Conservation (phyloP, 1,139 yeast genomes). For the Blastobotrys illinoisensis region DNA sequence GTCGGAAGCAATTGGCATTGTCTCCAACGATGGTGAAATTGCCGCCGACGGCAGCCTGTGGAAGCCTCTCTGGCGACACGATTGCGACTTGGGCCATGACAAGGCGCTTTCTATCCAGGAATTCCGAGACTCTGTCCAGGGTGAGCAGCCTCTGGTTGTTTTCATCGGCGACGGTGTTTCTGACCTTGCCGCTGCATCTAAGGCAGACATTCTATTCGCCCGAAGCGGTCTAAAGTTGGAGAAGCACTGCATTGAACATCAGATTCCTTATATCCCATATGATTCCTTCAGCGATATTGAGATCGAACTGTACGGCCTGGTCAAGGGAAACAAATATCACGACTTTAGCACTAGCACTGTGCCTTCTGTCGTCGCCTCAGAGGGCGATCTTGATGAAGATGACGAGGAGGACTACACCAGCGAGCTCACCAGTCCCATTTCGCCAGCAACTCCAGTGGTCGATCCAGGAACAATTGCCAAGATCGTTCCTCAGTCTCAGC, state of each 20-base stretch:
- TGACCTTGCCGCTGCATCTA: constrained; percentile 42
- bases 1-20: constrained; percentile 50
- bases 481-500: neutral
- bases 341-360: constrained; percentile 14
- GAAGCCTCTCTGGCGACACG: constrained; percentile 58
- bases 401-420: neutral
- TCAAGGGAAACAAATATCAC: constrained; percentile 31
- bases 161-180: constrained; percentile 43
- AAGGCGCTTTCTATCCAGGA: constrained; percentile 44
- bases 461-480: neutral
- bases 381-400: neutral
- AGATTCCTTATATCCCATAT: constrained; percentile 39
- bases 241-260: constrained; percentile 38
- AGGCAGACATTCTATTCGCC: constrained; percentile 42
- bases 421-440: neutral
- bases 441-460: neutral
- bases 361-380: neutral
- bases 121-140: constrained; percentile 24
- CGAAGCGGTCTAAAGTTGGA: constrained; percentile 39
- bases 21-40: constrained; percentile 52
- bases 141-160: constrained; percentile 33
- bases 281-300: constrained; percentile 39
- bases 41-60: constrained; percentile 39
- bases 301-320: constrained; percentile 31
- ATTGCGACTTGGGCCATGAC: constrained; percentile 60